Conservation (phyloP, 2,329 filamentous ascomycete species). For the Fusarium oligoseptatum region DNA sequence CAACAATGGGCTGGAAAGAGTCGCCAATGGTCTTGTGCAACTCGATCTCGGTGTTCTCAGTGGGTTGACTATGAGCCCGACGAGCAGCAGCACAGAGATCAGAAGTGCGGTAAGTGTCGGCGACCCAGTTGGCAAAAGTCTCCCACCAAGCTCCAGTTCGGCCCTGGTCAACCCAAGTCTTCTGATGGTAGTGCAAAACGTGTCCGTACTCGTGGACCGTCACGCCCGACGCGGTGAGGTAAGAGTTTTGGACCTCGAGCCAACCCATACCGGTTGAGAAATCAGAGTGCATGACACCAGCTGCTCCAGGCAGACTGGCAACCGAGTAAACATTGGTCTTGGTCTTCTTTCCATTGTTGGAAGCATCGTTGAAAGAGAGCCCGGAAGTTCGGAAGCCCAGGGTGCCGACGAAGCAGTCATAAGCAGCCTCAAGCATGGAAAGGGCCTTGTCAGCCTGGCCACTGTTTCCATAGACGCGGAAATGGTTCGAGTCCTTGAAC, state of each 20-base stretch:
- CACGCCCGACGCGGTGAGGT: constrained; percentile 53
- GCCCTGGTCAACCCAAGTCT: constrained; percentile 58
- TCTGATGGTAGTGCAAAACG: constrained; percentile 59
- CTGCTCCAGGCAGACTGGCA: constrained; percentile 53
- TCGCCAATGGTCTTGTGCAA: constrained; percentile 59
- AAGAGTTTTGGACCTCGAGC: constrained; percentile 57
- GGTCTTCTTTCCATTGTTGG: constrained; percentile 56
- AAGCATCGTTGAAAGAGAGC: constrained; percentile 50
- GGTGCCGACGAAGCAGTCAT: constrained; percentile 54
- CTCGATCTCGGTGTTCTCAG: constrained; percentile 55
- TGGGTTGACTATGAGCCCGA: constrained; percentile 49
- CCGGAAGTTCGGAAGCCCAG: constrained; percentile 55
- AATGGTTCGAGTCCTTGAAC: constrained; percentile 52
- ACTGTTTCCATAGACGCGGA: constrained; percentile 52
- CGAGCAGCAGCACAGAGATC: constrained; percentile 56
- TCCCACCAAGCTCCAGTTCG: constrained; percentile 65
- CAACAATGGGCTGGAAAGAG: constrained; percentile 62
- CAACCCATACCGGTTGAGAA: constrained; percentile 54
- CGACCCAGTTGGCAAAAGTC: constrained; percentile 62
- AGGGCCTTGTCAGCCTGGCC: constrained; percentile 47
- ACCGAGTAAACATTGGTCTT: constrained; percentile 63
- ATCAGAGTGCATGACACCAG: constrained; percentile 58
- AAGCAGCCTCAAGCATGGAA: constrained; percentile 59
- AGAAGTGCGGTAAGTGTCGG: constrained; percentile 61
- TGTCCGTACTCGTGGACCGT: constrained; percentile 65